Evolutionary conservation across 1,284 basidiomycete species (phyloP).

Genomic region (Mycena sp.): DNA sequence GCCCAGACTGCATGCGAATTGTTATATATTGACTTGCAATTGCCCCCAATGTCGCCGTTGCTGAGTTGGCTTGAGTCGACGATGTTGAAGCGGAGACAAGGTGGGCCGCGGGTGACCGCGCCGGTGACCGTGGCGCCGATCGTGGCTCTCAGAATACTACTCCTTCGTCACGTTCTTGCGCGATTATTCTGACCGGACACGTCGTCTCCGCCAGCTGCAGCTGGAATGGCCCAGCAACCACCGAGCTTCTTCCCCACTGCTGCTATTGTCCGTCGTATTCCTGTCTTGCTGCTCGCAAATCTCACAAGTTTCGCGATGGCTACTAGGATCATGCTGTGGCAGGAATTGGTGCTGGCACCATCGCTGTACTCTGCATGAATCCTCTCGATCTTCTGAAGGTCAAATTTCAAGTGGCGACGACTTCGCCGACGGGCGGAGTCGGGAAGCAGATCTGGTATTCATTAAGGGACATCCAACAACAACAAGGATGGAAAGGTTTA

Average conservation of each 20-base stretch:
- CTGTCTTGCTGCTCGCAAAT: not conserved
- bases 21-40: too few relatives aligned
- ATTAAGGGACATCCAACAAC: constrained; percentile 77
- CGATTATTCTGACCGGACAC: not conserved
- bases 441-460: constrained; percentile 85
- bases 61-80: too few relatives aligned
- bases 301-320: not conserved
- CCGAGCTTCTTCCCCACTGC: constrained; percentile 80
- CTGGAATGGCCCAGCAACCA: constrained; percentile 47
- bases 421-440: constrained; percentile 66
- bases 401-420: constrained; percentile 91
- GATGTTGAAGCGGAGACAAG: not conserved
- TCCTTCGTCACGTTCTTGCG: not conserved
- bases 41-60: too few relatives aligned
- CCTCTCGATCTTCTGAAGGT: constrained; percentile 97
- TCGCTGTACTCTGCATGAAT: constrained; percentile 96
- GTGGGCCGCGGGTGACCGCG: constrained; percentile 13
- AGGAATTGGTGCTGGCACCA: constrained; percentile 92
- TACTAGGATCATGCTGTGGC: constrained; percentile 91
- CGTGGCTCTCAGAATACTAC: not conserved
- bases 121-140: too few relatives aligned
- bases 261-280: constrained; percentile 60
- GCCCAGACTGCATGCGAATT: too few relatives aligned
- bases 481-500: constrained; percentile 86
- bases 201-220: constrained; percentile 31